Percentiles rank a stretch among this genome's conserved stretches.
Conservation (phyloP, 257 asterid species). For the Rauvolfia tetraphylla region DNA sequence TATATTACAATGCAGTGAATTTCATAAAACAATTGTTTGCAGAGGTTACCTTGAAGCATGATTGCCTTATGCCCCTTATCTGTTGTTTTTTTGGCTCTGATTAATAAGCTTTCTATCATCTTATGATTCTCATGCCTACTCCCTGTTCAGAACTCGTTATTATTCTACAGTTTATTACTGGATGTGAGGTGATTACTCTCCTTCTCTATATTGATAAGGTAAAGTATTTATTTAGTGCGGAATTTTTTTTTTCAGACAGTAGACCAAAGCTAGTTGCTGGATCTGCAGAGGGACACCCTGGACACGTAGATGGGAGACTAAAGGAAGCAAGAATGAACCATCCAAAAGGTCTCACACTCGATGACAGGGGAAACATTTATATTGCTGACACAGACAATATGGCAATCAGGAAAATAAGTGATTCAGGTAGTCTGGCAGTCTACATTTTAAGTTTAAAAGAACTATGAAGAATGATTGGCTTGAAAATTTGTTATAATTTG, state of each 20-base stretch:
- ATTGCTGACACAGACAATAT: slow-evolving; percentile 84
- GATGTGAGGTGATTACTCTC: neutral
- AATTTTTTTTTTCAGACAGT: slow-evolving; percentile 46
- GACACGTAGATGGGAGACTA: slow-evolving; percentile 75
- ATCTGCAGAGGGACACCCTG: slow-evolving; percentile 80
- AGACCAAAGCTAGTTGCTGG: slow-evolving; percentile 82
- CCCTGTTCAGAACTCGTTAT: neutral
- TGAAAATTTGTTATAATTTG: neutral
- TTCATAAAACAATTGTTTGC: no score
- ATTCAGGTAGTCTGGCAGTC: slow-evolving; percentile 51
- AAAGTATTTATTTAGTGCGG: neutral
- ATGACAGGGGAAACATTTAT: slow-evolving; percentile 82
- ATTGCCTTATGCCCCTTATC: neutral
- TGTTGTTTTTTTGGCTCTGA: neutral
- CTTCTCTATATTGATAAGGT: neutral
- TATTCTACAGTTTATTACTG: neutral
- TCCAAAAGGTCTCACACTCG: slow-evolving; percentile 89
- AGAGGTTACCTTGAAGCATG: neutral
- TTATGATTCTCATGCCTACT: neutral
- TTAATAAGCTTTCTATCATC: neutral
- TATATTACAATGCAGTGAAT: neutral
- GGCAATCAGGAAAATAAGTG: slow-evolving; percentile 91
- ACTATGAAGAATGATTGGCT: neutral
- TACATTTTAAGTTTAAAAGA: neutral
- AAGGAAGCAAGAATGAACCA: slow-evolving; percentile 88